Evolutionary conservation across 31 red algal species (phyloP).

Genomic region (Endocladia muricata): DNA sequence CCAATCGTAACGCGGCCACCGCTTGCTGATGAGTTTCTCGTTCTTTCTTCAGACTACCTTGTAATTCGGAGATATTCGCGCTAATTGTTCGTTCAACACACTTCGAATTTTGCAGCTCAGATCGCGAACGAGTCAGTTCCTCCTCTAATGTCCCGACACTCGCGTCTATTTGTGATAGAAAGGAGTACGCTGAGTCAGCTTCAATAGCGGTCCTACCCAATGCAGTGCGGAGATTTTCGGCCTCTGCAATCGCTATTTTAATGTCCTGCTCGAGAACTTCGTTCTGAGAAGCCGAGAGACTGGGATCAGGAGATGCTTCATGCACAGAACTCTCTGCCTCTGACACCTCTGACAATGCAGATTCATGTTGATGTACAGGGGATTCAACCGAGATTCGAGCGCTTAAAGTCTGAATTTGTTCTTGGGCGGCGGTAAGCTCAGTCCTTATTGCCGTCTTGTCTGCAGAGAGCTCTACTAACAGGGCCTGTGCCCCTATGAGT

Average conservation of each 20-base stretch:
- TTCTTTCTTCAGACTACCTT: background rate
- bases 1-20: background rate
- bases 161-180: slow-evolving; percentile 13
- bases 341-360: slow-evolving; percentile 15
- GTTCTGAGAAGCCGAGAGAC: background rate
- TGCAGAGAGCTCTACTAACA: slow-evolving; percentile 49
- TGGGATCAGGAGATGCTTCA: background rate
- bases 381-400: background rate
- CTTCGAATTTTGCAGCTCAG: background rate
- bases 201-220: slow-evolving; percentile 15
- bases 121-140: background rate
- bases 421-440: slow-evolving; percentile 15
- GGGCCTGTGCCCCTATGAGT: slow-evolving; percentile 36
- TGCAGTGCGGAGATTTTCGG: slow-evolving; percentile 25
- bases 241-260: slow-evolving; percentile 35
- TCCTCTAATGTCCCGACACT: slow-evolving; percentile 16
- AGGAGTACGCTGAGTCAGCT: slow-evolving; percentile 21
- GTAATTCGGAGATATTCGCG: background rate
- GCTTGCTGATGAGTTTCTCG: background rate
- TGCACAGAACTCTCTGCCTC: background rate
- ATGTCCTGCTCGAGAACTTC: slow-evolving; percentile 9
- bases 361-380: background rate
- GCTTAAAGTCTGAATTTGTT: slow-evolving; percentile 25
- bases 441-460: slow-evolving; percentile 48
- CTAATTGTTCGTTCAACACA: background rate